Conservation (phyloP, 2,329 filamentous ascomycete species). For the Fulvia fulva region DNA sequence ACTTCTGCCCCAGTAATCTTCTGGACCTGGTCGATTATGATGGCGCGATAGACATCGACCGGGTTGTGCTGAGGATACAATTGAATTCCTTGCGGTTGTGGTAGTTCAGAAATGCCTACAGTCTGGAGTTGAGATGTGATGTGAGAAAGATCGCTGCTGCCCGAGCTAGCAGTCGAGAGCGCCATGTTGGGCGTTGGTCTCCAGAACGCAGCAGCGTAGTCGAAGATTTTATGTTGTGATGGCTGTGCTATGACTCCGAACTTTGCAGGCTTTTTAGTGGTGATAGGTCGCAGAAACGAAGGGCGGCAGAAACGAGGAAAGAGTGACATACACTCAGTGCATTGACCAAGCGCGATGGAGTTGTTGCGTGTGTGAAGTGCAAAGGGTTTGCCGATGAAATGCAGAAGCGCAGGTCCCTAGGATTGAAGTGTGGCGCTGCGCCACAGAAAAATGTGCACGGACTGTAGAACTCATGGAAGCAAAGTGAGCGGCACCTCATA, state of each 20-base stretch:
- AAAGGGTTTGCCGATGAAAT: not conserved
- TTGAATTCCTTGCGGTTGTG: constrained; percentile 25
- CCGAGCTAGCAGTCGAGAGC: constrained; percentile 15
- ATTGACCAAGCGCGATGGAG: not conserved
- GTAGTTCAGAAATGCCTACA: constrained; percentile 27
- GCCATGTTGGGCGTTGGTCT: constrained; percentile 17
- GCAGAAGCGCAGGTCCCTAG: not conserved
- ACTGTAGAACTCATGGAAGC: too few relatives aligned
- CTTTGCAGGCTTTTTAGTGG: constrained; percentile 8
- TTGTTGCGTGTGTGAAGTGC: not conserved
- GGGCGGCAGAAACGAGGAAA: constrained; percentile 2
- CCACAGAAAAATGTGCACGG: not conserved
- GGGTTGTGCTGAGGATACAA: constrained; percentile 66
- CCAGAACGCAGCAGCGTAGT: not conserved
- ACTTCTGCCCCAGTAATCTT: constrained; percentile 67
- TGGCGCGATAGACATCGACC: constrained; percentile 73
- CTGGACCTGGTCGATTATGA: constrained; percentile 66
- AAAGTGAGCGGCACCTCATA: too few relatives aligned
- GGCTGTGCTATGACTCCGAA: constrained; percentile 10
- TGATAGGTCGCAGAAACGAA: constrained; percentile 6
- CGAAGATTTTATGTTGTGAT: not conserved
- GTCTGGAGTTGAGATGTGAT: constrained; percentile 30
- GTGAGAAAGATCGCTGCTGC: constrained; percentile 15
- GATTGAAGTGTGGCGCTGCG: not conserved
- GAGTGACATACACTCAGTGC: constrained; percentile 14